phyloP scores from a whole-genome alignment of 2,329 filamentous ascomycete genomes.

The Colletotrichum coccodes region DNA sequence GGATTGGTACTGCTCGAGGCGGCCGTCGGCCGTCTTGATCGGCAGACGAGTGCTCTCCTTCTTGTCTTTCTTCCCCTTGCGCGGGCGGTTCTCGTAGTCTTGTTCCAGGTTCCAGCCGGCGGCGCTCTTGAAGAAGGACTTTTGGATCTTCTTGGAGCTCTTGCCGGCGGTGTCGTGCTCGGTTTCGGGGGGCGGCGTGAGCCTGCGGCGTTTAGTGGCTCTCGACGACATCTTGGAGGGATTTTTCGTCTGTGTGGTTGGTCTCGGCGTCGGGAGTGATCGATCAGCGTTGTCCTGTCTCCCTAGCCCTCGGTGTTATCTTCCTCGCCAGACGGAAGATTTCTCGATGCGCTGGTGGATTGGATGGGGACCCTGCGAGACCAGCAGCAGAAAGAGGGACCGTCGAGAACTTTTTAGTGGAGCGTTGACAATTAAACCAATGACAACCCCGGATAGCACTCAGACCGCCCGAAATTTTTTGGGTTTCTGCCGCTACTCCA shows the following conservation, averaged over 20 bases:
- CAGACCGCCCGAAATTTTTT: constrained; percentile 42
- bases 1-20: constrained; percentile 69
- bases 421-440: constrained; percentile 37
- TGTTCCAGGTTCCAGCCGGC: constrained; percentile 92
- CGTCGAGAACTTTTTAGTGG: constrained; percentile 22
- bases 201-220: constrained; percentile 66
- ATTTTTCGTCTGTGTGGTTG: neutral
- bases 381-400: constrained; percentile 28
- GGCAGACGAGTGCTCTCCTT: constrained; percentile 81
- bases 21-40: constrained; percentile 86
- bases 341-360: constrained; percentile 22
- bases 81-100: constrained; percentile 83
- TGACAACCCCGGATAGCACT: neutral
- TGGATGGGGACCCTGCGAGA: constrained; percentile 11
- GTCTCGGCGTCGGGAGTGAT: neutral
- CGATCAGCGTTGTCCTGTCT: neutral
- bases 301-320: neutral
- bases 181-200: constrained; percentile 63
- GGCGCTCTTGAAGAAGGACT: constrained; percentile 78
- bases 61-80: constrained; percentile 79
- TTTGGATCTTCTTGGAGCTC: constrained; percentile 57
- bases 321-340: constrained; percentile 17
- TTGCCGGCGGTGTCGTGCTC: constrained; percentile 43
- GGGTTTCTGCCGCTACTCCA: constrained; percentile 37
- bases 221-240: constrained; percentile 54